phyloP scores from a whole-genome alignment of 805 yeast genomes.

The Maudiozyma turicensis region DNA sequence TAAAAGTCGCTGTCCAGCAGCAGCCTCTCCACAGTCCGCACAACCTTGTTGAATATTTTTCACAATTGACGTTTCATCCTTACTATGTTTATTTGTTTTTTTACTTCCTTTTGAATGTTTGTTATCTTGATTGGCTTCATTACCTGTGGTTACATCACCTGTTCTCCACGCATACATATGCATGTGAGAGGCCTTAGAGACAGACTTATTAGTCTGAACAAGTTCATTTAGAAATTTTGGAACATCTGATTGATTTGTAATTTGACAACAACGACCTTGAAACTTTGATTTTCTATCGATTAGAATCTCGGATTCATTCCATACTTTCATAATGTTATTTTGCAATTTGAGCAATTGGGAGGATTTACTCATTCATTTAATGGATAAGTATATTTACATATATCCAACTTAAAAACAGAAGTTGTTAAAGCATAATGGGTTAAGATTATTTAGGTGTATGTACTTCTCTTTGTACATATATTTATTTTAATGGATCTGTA shows the following conservation, averaged over 20 bases:
- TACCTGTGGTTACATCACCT: slow-evolving; percentile 17
- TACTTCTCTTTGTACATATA: no score
- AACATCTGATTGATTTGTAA: slow-evolving; percentile 36
- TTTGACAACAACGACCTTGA: slow-evolving; percentile 46
- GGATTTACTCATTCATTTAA: background rate
- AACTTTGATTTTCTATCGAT: slow-evolving; percentile 54
- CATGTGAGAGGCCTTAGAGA: slow-evolving; percentile 58
- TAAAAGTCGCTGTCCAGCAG: slow-evolving; percentile 56
- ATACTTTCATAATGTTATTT: slow-evolving; percentile 11
- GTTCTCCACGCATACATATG: slow-evolving; percentile 69
- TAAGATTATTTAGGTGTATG: background rate
- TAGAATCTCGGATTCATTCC: slow-evolving; percentile 35
- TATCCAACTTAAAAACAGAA: background rate
- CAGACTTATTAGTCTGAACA: slow-evolving; percentile 35
- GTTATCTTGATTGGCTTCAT: background rate
- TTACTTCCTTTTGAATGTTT: slow-evolving; percentile 4
- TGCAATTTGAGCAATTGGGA: background rate
- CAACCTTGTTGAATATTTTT: slow-evolving; percentile 43
- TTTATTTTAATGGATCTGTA: no score
- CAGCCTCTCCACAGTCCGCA: slow-evolving; percentile 64
- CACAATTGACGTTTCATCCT: background rate
- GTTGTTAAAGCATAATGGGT: background rate
- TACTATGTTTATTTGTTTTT: slow-evolving; percentile 2
- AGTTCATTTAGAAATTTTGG: slow-evolving; percentile 35
- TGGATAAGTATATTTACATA: no score